Base-by-base conservation (phyloP, 164 flowering plant genomes). In the Macadamia tetraphylla region DNA sequence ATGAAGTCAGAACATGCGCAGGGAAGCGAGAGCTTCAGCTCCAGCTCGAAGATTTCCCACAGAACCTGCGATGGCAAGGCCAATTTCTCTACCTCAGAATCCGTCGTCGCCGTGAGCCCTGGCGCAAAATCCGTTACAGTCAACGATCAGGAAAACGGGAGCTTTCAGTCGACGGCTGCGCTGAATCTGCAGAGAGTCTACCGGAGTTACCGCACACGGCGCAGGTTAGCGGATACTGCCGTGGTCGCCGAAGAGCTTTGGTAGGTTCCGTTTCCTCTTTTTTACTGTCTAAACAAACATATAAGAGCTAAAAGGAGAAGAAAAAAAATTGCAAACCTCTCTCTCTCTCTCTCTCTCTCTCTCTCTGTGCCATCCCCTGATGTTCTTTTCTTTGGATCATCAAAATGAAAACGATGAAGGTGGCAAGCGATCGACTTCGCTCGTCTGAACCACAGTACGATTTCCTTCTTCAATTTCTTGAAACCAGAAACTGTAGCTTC, bases 221-320 rank as follows among this genome's bases (percentile, higher is more conserved):
- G 92, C 35, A 77, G 77, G 79, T 78, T 90, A 53, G 98, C 98
- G 0, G 98, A 92, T 74, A 81, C 94, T 9, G 94, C 90, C 10
- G 86, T 92, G 2, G 86, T 90, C 6, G 95, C 86, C 1, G 92
- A 87, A 71, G 90, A 85, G 76, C 84, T 85, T 32, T 92, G 97
- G 97, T 92, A 64, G 2, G 77, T 73, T 43, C 17, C 59, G 14
- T 12, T 63, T 29, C 51, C 51, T 0, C 48, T 1, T 35, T 15
- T 18, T 64, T 43, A 46, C 23, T 23, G 40, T 5, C 40, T 35
- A 2, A 35, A 2, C 40, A 35, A 2, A 2, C 5, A 5, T 35
- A 35, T 35, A 35, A 2, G 40, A 35, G 3, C 5, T 2, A 35
- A 35, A 35, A 35, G 40, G 5, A 35, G 5, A 35, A 35, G 40